Percentiles rank a stretch among this genome's conserved stretches.
Evolutionary conservation across 1,284 basidiomycete species (phyloP).

Genomic region (Bondarzewia mesenterica): DNA sequence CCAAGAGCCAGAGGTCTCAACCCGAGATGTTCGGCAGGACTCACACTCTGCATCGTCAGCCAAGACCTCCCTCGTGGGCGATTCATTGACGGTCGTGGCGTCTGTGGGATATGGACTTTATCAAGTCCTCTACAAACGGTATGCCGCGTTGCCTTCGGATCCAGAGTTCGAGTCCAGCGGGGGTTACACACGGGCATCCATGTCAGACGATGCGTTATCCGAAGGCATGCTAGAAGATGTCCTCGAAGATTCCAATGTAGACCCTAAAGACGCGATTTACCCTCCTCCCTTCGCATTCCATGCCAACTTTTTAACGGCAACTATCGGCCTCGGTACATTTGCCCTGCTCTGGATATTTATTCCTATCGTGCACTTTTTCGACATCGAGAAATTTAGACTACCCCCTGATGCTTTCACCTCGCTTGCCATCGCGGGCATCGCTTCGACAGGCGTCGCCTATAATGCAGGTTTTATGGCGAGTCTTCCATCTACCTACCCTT

Average conservation of each 20-base stretch:
- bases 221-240: slow-evolving; percentile 17
- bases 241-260: slow-evolving; percentile 21
- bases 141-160: slow-evolving; percentile 57
- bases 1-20: slow-evolving; percentile 14
- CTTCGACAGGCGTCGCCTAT: slow-evolving; percentile 59
- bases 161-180: slow-evolving; percentile 36
- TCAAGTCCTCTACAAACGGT: slow-evolving; percentile 77
- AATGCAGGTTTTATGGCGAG: slow-evolving; percentile 72
- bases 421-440: slow-evolving; percentile 52
- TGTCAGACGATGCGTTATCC: slow-evolving; percentile 14
- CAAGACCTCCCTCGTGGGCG: slow-evolving; percentile 61
- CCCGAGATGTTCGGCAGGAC: background rate
- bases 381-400: slow-evolving; percentile 50
- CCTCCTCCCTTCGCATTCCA: slow-evolving; percentile 73
- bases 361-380: slow-evolving; percentile 56
- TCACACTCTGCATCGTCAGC: slow-evolving; percentile 18
- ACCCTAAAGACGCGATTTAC: slow-evolving; percentile 22
- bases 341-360: slow-evolving; percentile 64
- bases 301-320: slow-evolving; percentile 64
- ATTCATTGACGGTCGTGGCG: slow-evolving; percentile 62
- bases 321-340: slow-evolving; percentile 61
- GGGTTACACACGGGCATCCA: slow-evolving; percentile 36
- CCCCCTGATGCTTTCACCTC: slow-evolving; percentile 39
- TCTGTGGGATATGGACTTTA: slow-evolving; percentile 67
- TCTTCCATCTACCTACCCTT: slow-evolving; percentile 2